Base-by-base conservation (phyloP, 1,284 basidiomycete genomes). In the Psilocybe mexicana region DNA sequence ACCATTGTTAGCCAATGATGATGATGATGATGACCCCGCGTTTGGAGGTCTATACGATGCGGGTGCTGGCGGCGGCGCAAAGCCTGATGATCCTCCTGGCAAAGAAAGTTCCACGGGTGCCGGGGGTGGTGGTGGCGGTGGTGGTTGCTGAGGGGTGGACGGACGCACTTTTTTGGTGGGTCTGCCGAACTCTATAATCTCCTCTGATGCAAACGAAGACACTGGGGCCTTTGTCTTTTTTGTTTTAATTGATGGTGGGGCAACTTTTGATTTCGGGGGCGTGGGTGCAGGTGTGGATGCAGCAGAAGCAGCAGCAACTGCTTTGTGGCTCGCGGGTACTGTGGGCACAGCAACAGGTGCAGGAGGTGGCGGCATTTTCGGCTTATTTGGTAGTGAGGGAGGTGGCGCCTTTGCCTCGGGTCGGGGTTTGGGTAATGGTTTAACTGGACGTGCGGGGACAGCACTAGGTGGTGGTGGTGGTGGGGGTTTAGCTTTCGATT, bases 71-170 rank as follows among this genome's bases (percentile, higher is more conserved):
- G 70, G 66, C 7, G 77, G 72, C 11, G 73, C 61, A 43, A 73
- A 69, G 24, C 70, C 61, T 2, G 74, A 70, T 0, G 76, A 71
- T 7, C 74, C 71, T 25, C 74, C 73, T 18, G 83, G 82, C 3
- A 83, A 71, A 6, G 82, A 79, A 8, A 82, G 70, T 23, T 67
- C 70, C 11, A 63, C 62, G n/a, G 72, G 68, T 6, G 60, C 51
- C 26, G 61, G 62, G 23, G 54, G 55, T 46, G 54, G 52, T 46
- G 54, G 52, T 66, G 6, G 61, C 44, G 18, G 67, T 49, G 42
- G 63, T 53, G 28, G 61, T 55, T 38, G 60, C 55, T 0, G 59
- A n/a, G 54, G 42, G 4, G 57, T 52, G 7, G 62, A 61, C 7
- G 58, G 52, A 10, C 62, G 59, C 2, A 54, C 43, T 2, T 54